Conservation (phyloP, 1,139 yeast species). For the Magnusiomyces suaveolens region DNA sequence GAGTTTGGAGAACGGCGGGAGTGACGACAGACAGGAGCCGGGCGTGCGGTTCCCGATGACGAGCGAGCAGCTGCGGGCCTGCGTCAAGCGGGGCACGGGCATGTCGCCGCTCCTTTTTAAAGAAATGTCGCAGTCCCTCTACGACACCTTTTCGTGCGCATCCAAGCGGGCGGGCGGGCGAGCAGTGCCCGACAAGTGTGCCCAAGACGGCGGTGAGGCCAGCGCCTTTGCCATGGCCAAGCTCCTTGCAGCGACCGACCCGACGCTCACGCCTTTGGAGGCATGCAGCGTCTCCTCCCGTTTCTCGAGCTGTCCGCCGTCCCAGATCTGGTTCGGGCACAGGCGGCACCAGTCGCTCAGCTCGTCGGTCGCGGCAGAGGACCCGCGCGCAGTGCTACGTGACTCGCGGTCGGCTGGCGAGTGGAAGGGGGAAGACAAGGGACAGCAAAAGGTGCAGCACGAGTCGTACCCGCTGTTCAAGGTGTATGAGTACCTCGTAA, state of each 20-base stretch:
- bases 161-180: no score
- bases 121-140: background rate
- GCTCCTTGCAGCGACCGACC: background rate
- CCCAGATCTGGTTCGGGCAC: background rate
- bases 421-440: no score
- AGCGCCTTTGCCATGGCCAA: background rate
- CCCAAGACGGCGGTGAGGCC: no score
- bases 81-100: background rate
- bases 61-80: background rate
- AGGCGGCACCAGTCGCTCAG: background rate
- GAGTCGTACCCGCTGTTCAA: background rate
- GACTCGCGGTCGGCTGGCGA: background rate
- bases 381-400: background rate
- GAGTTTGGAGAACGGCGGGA: no score
- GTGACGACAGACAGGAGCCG: no score
- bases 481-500: background rate
- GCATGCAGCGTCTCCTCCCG: background rate
- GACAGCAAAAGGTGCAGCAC: background rate
- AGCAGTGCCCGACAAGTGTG: no score
- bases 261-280: background rate
- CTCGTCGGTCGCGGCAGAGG: background rate
- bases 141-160: no score
- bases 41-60: background rate
- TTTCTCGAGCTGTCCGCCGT: background rate
- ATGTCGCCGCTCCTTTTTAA: background rate